Base-by-base conservation (phyloP, 768 basidiomycete genomes). In the Neoboletus magnificus region DNA sequence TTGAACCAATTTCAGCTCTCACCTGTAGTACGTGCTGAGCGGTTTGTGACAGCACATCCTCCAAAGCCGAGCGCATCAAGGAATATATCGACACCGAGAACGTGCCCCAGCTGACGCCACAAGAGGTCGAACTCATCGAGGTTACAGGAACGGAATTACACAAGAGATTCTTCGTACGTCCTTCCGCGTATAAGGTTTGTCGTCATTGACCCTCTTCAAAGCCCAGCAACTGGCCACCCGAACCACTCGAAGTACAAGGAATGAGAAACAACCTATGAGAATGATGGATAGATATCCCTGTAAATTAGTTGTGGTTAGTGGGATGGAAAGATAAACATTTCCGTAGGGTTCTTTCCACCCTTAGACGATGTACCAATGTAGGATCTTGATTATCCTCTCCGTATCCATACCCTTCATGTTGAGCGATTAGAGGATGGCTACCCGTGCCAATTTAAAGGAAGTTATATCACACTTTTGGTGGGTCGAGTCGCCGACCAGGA, bases 11-110 rank as follows among this genome's bases (percentile, higher is more conserved):
- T 15, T 20, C 13, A 6, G 18, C 25, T 10, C 44, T 37, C 3
- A 40, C 32, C 13, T 8, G 20, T 4, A 37, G 15, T 20, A n/a
- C 6, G 42, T 45, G 11, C 46, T 60, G 11, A 56, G 20, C n/a
- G 22, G 33, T 41, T 11, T 22, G 9, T 39, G 42, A 16, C 46
- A 75, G 74, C 15, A 74, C 73, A 4, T 70, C 72, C 11, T 64
- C 66, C 23, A 74, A 74, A 50, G 67, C 52, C 1, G 63, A 66
- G 47, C 69, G 67, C 47, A 54, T 74, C 54, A 65, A 52, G 48
- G 73, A 74, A 66, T 74, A 72, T 32, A 47, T 72, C 5, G 69
- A 66, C 45, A 69, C 66, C 1, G 55, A 67, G 45, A 57, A 58
- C 33, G 33, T 73, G 32, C 69, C 71, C 1, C 59, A 68, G 11